These are phyloP conservation scores for Ophiostoma himal-ulmi DNA, from an alignment of 2,329 filamentous ascomycete species.

Conservation along the genomic window DNA sequence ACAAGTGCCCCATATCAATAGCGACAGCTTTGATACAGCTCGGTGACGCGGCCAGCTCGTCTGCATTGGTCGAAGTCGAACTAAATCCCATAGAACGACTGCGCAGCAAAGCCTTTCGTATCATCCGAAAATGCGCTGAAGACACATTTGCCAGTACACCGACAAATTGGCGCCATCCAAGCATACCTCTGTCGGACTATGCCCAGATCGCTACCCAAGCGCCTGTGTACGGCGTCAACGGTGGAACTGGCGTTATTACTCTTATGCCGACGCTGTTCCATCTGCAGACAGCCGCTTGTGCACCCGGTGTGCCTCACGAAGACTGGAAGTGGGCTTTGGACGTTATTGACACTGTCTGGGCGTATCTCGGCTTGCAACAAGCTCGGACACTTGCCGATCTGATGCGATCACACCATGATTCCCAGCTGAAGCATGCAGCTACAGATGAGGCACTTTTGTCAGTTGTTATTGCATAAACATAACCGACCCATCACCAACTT, in stretches of 20 bases:
- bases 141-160: conserved; percentile 44
- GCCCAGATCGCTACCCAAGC: conserved; percentile 33
- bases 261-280: conserved; percentile 46
- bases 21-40: conserved; percentile 8
- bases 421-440: conserved; percentile 15
- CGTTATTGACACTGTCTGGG: conserved; percentile 45
- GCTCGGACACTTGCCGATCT: conserved; percentile 41
- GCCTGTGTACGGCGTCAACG: conserved; percentile 29
- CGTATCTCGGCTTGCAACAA: conserved; percentile 47
- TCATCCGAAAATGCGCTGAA: conserved; percentile 37
- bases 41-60: not conserved
- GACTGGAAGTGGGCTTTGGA: conserved; percentile 43
- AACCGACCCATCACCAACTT: not conserved
- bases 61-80: not conserved
- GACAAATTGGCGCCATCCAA: conserved; percentile 48
- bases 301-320: conserved; percentile 39
- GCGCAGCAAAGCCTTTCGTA: conserved; percentile 30
- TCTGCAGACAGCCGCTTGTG: conserved; percentile 43
- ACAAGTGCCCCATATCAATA: conserved; percentile 33
- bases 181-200: conserved; percentile 31
- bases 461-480: not conserved
- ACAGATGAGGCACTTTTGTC: not conserved
- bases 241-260: conserved; percentile 44
- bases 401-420: conserved; percentile 28
- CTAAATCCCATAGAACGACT: conserved; percentile 1